phyloP scores from a whole-genome alignment of 371 early-diverging fungal genomes.

The Batkoa obscura region DNA sequence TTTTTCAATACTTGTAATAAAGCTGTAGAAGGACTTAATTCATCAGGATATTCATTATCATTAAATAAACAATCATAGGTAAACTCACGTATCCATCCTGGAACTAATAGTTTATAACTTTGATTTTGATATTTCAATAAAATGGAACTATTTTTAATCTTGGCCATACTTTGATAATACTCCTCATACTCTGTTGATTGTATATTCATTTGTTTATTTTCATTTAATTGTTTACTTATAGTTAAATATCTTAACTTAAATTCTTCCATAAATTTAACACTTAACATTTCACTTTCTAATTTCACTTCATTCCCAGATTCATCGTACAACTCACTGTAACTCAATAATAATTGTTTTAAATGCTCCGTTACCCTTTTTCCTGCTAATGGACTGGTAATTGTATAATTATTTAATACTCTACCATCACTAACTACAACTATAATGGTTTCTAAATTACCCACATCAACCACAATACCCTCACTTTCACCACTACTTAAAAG shows the following conservation, averaged over 20 bases:
- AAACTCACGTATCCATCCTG: constrained; percentile 1
- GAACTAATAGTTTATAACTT: background rate
- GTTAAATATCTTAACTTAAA: background rate
- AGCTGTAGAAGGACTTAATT: background rate
- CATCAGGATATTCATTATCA: background rate
- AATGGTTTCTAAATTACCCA: background rate
- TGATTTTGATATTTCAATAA: background rate
- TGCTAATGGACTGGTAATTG: background rate
- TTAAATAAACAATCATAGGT: background rate
- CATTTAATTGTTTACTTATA: background rate
- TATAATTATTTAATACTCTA: background rate
- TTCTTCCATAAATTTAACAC: background rate
- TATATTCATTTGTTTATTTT: background rate
- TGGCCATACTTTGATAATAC: background rate
- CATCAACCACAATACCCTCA: constrained; percentile 1
- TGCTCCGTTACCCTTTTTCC: background rate
- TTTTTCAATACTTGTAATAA: background rate
- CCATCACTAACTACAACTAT: background rate
- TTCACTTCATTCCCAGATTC: background rate
- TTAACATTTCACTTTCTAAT: background rate
- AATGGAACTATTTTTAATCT: background rate
- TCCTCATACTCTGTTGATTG: background rate
- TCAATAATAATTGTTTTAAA: background rate
- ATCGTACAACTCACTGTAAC: background rate
- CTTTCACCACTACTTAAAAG: background rate